Conservation (phyloP, 768 basidiomycete species). For the Phlebiopsis gigantea region DNA sequence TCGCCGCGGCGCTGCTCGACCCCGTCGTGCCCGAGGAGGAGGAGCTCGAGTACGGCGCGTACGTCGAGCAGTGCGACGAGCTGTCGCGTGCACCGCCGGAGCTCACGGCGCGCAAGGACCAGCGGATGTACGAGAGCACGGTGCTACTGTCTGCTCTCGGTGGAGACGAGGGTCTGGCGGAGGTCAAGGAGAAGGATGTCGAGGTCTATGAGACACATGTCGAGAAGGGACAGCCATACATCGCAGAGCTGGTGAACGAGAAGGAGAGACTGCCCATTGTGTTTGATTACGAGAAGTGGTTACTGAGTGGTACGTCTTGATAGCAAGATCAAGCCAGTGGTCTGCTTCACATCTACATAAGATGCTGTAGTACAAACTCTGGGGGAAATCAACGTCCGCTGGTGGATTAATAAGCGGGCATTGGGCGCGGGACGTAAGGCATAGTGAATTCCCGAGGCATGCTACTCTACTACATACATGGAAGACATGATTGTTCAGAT, state of each 20-base stretch:
- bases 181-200: conserved; percentile 6
- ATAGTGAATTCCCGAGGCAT: too few relatives aligned
- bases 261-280: conserved; percentile 31
- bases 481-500: too few relatives aligned
- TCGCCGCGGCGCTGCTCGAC: conserved; percentile 54
- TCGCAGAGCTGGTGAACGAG: conserved; percentile 26
- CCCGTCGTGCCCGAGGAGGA: conserved; percentile 62
- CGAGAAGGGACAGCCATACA: conserved; percentile 33
- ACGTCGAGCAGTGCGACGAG: conserved; percentile 71
- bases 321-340: too few relatives aligned
- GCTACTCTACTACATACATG: too few relatives aligned
- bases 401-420: too few relatives aligned
- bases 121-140: conserved; percentile 17
- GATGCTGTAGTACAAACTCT: too few relatives aligned
- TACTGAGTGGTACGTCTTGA: not conserved
- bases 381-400: too few relatives aligned
- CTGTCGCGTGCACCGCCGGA: conserved; percentile 36
- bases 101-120: conserved; percentile 17
- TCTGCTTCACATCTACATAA: too few relatives aligned
- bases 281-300: conserved; percentile 39
- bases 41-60: conserved; percentile 71
- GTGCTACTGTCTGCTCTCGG: conserved; percentile 11
- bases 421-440: too few relatives aligned
- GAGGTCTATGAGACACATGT: conserved; percentile 38
- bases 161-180: conserved; percentile 14